A percentile compares a stretch with the other conserved stretches of the same genome.
These are phyloP conservation scores for Fusarium falciforme DNA, from an alignment of 2,329 filamentous ascomycete genomes.

Conservation along the genomic window DNA sequence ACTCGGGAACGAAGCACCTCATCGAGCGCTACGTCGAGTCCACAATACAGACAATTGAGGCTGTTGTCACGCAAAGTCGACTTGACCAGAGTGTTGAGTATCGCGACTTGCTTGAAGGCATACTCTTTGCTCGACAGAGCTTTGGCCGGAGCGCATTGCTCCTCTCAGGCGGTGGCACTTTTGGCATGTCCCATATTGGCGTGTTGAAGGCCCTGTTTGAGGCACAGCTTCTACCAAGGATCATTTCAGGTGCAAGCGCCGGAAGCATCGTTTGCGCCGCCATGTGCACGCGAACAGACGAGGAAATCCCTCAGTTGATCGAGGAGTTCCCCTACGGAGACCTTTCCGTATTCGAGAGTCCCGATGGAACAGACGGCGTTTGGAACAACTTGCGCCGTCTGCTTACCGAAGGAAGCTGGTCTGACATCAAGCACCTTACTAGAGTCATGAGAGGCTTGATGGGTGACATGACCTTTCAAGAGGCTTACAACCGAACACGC, in stretches of 20 bases:
- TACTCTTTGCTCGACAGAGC: constrained; percentile 79
- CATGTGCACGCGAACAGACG: constrained; percentile 80
- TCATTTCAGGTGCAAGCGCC: constrained; percentile 88
- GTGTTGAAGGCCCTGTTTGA: constrained; percentile 86
- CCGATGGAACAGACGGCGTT: constrained; percentile 68
- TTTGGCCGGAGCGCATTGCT: constrained; percentile 88
- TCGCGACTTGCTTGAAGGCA: constrained; percentile 71
- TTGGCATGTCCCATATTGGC: constrained; percentile 92
- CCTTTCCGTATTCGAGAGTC: constrained; percentile 80
- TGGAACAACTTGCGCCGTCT: constrained; percentile 77
- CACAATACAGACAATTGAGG: constrained; percentile 77
- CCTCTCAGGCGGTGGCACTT: constrained; percentile 86
- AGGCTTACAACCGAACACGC: constrained; percentile 94
- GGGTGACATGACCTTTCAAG: constrained; percentile 93
- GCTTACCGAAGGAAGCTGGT: constrained; percentile 84
- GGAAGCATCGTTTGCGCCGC: constrained; percentile 88
- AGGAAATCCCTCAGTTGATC: constrained; percentile 78
- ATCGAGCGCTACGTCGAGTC: constrained; percentile 91
- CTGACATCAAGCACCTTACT: constrained; percentile 84
- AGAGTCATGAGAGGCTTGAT: constrained; percentile 84
- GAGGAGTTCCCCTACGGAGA: constrained; percentile 82
- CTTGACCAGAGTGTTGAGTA: constrained; percentile 67
- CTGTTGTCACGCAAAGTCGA: constrained; percentile 72
- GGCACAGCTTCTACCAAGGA: constrained; percentile 79
- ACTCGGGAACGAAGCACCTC: constrained; percentile 86